These are phyloP conservation scores for Collybia sp. DNA, from an alignment of 768 basidiomycete genomes.

Conservation along the genomic window DNA sequence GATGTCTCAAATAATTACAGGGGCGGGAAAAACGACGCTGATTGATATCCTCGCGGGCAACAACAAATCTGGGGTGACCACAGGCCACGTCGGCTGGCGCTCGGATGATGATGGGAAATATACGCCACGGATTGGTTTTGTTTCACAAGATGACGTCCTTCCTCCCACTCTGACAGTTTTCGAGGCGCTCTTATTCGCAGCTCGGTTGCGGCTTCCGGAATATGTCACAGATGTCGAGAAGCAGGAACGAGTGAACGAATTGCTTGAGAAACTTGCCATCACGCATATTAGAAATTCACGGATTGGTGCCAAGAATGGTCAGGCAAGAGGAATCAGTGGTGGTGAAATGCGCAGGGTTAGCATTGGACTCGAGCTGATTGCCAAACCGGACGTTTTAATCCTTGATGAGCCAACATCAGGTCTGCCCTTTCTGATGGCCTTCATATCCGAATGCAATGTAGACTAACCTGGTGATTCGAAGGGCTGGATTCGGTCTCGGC, in stretches of 20 bases:
- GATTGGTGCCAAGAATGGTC: conserved; percentile 65
- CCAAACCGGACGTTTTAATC: conserved; percentile 78
- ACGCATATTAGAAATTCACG: conserved; percentile 60
- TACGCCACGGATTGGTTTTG: conserved; percentile 69
- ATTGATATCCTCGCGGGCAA: conserved; percentile 89
- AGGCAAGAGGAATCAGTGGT: conserved; percentile 81
- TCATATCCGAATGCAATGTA: no score
- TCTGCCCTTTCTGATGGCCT: conserved; percentile 6
- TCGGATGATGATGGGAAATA: conserved; percentile 19
- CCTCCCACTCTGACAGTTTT: conserved; percentile 76
- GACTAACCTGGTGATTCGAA: conserved; percentile 9
- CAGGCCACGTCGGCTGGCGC: conserved; percentile 63
- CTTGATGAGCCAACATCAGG: conserved; percentile 84
- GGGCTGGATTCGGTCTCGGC: conserved; percentile 90
- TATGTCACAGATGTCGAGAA: conserved; percentile 59
- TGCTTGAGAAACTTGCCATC: conserved; percentile 80
- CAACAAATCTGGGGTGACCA: conserved; percentile 63
- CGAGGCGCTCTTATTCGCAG: conserved; percentile 83
- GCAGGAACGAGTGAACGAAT: conserved; percentile 55
- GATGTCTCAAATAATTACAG: conserved; percentile 21
- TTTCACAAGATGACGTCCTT: conserved; percentile 83
- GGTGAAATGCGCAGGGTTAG: conserved; percentile 90
- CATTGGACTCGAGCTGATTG: conserved; percentile 86
- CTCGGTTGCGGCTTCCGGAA: conserved; percentile 80
- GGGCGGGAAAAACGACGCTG: conserved; percentile 88